Base-by-base conservation (phyloP, 2,329 filamentous ascomycete genomes). In the Sclerotiophoma versabilis region DNA sequence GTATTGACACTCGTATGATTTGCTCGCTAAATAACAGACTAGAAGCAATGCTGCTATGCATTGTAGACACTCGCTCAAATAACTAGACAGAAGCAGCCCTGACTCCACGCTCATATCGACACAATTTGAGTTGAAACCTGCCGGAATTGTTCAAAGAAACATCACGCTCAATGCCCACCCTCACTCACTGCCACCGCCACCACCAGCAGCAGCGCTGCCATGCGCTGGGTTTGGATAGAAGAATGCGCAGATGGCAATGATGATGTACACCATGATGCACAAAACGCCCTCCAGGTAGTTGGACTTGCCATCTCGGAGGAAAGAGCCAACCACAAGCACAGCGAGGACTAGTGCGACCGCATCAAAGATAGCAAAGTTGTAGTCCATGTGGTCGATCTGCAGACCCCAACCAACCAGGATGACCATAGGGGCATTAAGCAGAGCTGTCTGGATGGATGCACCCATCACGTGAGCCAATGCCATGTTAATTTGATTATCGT, bases 221-320 rank as follows among this genome's bases (percentile, higher is more conserved):
- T 50, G 47, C 10, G 42, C 41, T 19, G 83, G 81, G 57, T 83
- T 77, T 2, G 85, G 85, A 69, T 87, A 87, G 67, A 83, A 88
- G 76, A 80, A 88, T 0, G 84, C 82, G 17, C 79, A 79, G 34
- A 87, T 78, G 1, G 85, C 84, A 59, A 88, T 85, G 63, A 88
- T 83, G 26, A 87, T 68, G 66, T 88, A 88, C 10, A 86, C 82
- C 46, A 90, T 83, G 15, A 96, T 85, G 61, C 91, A 91, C 15
- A 97, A 82, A 20, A 86, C 84, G 2, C 93, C 93, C 74, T 97
- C 93, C 4, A 97, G 83, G 69, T 96, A 97, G 70, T 96, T 96
- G 57, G 87, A 91, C 80, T 95, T 93, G 62, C 91, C 87, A 70
- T 97, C 93, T 43, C 92, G 83, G 49, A 97, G 77, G 76, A 96